These are phyloP conservation scores for Nyssa sinensis DNA, from an alignment of 148 eudicot genomes.

Conservation along the genomic window DNA sequence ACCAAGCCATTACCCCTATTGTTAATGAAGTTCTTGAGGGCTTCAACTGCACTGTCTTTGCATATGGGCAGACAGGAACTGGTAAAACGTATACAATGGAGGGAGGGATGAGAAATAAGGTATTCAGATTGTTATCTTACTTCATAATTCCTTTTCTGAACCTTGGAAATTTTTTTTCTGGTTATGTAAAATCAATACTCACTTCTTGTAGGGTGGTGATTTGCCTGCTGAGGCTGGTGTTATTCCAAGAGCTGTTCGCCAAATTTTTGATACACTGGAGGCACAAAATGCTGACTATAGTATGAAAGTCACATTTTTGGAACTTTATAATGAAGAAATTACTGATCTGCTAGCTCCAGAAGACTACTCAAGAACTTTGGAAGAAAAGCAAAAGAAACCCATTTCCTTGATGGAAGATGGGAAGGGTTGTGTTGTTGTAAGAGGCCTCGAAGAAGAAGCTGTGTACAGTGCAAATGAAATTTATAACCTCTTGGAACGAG, in stretches of 20 bases:
- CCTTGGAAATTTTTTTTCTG: not conserved
- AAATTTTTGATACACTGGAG: constrained; percentile 77
- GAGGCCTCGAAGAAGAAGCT: constrained; percentile 92
- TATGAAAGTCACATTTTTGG: constrained; percentile 78
- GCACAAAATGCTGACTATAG: constrained; percentile 82
- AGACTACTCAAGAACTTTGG: constrained; percentile 45
- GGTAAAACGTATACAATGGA: constrained; percentile 96
- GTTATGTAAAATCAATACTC: not conserved
- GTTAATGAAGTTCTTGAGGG: constrained; percentile 87
- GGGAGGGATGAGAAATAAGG: constrained; percentile 86
- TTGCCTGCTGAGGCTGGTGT: constrained; percentile 85
- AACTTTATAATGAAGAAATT: constrained; percentile 85
- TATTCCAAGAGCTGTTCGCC: constrained; percentile 86
- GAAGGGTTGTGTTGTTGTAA: constrained; percentile 68
- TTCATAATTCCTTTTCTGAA: not conserved
- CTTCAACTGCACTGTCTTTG: constrained; percentile 85
- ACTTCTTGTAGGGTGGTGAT: constrained; percentile 55
- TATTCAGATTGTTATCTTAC: constrained; percentile 11
- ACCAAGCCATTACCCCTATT: constrained; percentile 78
- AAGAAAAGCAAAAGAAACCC: constrained; percentile 68
- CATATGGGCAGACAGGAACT: constrained; percentile 92
- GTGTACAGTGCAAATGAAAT: constrained; percentile 88
- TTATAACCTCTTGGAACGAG: constrained; percentile 76
- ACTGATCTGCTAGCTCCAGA: constrained; percentile 69
- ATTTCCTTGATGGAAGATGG: constrained; percentile 86